phyloP scores from a whole-genome alignment of 306 rosid genomes.

The Boehmeria nivea region DNA sequence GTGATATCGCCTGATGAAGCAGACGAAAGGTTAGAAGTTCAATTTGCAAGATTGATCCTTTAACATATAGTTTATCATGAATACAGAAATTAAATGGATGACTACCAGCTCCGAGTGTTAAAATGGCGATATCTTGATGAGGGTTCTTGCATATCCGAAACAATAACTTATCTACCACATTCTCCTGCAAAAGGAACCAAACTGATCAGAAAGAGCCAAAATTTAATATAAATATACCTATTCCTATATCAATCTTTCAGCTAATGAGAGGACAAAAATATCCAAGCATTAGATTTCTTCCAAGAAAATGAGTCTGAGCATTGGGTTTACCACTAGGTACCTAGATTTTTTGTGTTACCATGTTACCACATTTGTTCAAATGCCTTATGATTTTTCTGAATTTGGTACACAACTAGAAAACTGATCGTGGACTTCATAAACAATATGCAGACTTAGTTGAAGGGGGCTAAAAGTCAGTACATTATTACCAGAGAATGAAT shows the following conservation, averaged over 20 bases:
- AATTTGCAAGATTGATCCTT: neutral
- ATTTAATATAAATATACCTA: no score
- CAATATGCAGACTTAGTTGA: neutral
- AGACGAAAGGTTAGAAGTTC: neutral
- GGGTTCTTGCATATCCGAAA: constrained; percentile 16
- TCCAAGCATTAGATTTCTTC: neutral
- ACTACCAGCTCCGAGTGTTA: constrained; percentile 31
- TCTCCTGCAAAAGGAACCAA: constrained; percentile 16
- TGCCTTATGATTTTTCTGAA: no score
- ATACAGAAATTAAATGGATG: no score
- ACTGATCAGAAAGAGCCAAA: no score
- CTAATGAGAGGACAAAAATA: neutral
- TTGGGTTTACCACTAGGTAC: neutral
- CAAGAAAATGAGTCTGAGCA: neutral
- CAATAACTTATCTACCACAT: constrained; percentile 21
- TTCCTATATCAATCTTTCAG: neutral
- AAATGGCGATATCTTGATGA: constrained; percentile 14
- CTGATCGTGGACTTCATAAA: neutral
- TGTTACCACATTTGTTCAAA: no score
- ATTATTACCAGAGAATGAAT: constrained; percentile 27
- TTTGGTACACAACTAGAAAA: no score
- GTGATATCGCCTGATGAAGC: constrained; percentile 18
- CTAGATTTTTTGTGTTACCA: neutral
- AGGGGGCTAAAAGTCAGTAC: neutral
- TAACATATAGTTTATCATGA: neutral